These are phyloP conservation scores for Daedaleopsis nitida DNA, from an alignment of 768 basidiomycete genomes.

Conservation along the genomic window DNA sequence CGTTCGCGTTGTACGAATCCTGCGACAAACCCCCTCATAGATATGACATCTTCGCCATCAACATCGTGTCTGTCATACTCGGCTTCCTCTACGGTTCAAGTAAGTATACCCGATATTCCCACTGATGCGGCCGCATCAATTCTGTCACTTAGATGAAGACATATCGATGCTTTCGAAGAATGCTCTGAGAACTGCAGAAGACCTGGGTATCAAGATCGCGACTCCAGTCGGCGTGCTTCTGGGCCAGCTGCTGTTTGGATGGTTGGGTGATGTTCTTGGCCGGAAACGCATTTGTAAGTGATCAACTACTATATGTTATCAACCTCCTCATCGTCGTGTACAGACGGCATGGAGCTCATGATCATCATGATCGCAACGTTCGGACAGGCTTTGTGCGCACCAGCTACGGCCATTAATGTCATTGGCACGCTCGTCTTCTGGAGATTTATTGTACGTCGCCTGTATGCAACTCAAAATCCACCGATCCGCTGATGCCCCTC, in stretches of 20 bases:
- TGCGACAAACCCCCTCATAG: conserved; percentile 6
- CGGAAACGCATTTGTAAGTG: conserved; percentile 40
- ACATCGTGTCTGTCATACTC: conserved; percentile 47
- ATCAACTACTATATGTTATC: neutral
- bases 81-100: conserved; percentile 42
- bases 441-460: conserved; percentile 43
- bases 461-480: neutral
- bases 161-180: conserved; percentile 12
- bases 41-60: conserved; percentile 46
- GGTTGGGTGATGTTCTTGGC: conserved; percentile 46
- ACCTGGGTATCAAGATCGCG: conserved; percentile 48
- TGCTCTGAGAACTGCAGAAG: conserved; percentile 44
- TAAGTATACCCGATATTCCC: neutral
- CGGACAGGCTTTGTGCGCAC: conserved; percentile 41
- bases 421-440: conserved; percentile 48
- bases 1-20: neutral
- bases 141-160: neutral
- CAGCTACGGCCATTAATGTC: conserved; percentile 39
- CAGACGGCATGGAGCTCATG: conserved; percentile 47
- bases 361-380: conserved; percentile 43
- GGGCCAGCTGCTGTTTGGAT: conserved; percentile 47
- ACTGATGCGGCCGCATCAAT: neutral
- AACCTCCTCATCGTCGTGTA: neutral
- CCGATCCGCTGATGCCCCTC: neutral
- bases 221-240: conserved; percentile 42